Evolutionary conservation across 148 eudicot genomes (phyloP), one percentile per base, ranked within the genome.

Genomic region (Amaranthus hypochondriacus): DNA sequence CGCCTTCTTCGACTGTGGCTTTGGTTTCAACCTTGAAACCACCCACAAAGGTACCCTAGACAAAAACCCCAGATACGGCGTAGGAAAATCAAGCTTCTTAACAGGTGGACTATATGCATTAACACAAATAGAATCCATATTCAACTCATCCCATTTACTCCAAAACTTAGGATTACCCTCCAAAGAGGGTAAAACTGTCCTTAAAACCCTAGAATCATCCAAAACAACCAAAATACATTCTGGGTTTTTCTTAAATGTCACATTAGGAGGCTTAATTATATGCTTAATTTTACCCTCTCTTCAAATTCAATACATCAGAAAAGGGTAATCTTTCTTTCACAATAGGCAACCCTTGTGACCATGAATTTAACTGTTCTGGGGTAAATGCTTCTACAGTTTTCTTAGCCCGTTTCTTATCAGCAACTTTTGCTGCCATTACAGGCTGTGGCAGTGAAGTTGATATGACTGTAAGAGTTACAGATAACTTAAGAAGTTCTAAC

Each of bases 71-170:
- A 90, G 75, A 73, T 89, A 87, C 4, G 98, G 84, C 0, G 79
- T 9, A 8, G 98, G 98, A 7, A 93, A 12, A 60, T 93, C 94
- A 4, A 94, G 96, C 72, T 74, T 87, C 79, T 88, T 93, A 77
- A 90, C 78, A 0, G 98, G 93, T 0, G 98, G 98, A 61, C 79
- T 84, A 81, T 87, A 93, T 6, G 98, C 96, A 74, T 90, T 90
- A 44, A 93, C 86, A 82, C 92, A 90, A 66, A 87, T 9, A 3
- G 83, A 72, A 67, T 89, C 92, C 48, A 93, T 68, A 44, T 75
- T 65, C 77, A 93, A 82, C 71, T 87, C 96, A 73, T 86, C 89
- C 98, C 98, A 90, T 58, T 54, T 77, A 18, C 66, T 79, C 98
- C 98, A 93, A 82, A 93, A 93, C 72, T 70, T 89, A 9, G 84